Conservation (phyloP, 495 filamentous ascomycete species). For the Talaromyces liani region DNA sequence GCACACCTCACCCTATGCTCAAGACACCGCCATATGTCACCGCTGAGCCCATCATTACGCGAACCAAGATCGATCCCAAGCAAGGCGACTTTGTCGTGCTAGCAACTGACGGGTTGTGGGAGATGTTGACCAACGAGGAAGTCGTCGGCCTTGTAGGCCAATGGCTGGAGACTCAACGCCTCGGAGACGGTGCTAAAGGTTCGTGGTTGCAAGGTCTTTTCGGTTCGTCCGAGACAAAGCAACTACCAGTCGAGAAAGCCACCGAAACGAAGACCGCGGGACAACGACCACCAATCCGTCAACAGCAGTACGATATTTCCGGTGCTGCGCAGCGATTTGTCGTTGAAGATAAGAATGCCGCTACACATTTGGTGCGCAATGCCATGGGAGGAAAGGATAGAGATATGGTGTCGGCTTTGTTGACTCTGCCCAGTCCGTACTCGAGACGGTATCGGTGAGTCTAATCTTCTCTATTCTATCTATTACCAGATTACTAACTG, state of each 20-base stretch:
- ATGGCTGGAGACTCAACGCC: conserved; percentile 78
- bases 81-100: conserved; percentile 94
- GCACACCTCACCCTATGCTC: conserved; percentile 59
- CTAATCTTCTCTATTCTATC: background rate
- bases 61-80: conserved; percentile 85
- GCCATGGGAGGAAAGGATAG: conserved; percentile 88
- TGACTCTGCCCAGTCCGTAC: conserved; percentile 87
- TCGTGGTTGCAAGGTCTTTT: conserved; percentile 46
- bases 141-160: conserved; percentile 93
- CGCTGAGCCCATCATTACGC: conserved; percentile 89
- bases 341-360: conserved; percentile 92
- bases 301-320: conserved; percentile 72
- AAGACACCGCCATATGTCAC: conserved; percentile 97
- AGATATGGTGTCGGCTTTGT: conserved; percentile 88
- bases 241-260: conserved; percentile 45
- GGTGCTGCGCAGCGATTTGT: conserved; percentile 72
- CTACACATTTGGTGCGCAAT: conserved; percentile 92
- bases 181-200: conserved; percentile 29
- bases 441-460: conserved; percentile 80
- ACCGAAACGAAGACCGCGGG: conserved; percentile 46
- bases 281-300: conserved; percentile 67
- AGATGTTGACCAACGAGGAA: conserved; percentile 98
- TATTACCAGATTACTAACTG: no score
- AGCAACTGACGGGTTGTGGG: conserved; percentile 96
- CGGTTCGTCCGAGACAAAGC: conserved; percentile 29